Base-by-base conservation (phyloP, 177 flowering plant species). In the Vitis hybrid region DNA sequence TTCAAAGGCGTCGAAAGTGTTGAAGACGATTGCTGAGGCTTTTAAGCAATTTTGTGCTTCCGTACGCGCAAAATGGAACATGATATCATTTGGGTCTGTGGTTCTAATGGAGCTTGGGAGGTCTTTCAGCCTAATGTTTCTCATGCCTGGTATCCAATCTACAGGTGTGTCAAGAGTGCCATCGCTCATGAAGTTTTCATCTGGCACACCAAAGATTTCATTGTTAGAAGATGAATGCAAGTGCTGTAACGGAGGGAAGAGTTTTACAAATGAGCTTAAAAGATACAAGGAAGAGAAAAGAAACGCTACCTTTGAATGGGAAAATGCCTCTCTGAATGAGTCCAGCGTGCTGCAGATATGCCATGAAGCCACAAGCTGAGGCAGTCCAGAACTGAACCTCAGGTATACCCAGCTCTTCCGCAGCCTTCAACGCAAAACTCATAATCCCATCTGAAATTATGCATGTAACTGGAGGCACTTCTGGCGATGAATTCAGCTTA, bases 311-410 rank as follows among this genome's bases (percentile, higher is more conserved):
- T 78, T 84, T 82, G 62, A 78, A 72, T 4, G 85, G 85, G 4
- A 78, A 10, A 23, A 81, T 60, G 19, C 80, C 85, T 71, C 76
- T 76, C 21, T 70, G 40, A 3, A 73, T 9, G 21, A 85, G 83
- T 32, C 80, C 78, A 1, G 2, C 54, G 30, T 40, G 79, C 0
- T 78, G 72, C 49, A 76, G 30, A 65, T 72, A 80, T 1, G 73
- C 83, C 71, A 82, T 56, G 69, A 81, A 63, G 30, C 80, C 72
- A 64, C 82, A 78, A 60, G 84, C 84, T 1, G 79, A 76, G 10
- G 80, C 74, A 4, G 84, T 83, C 82, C 79, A 83, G 54, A 82
- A 79, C 23, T 56, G 70, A 23, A 80, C 73, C 40, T 67, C 75
- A 0, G 81, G 84, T 8, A 85, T 70, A 13, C 78, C 72, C 0